Conservation (phyloP, 805 yeast species). For the Myxozyma monticola region DNA sequence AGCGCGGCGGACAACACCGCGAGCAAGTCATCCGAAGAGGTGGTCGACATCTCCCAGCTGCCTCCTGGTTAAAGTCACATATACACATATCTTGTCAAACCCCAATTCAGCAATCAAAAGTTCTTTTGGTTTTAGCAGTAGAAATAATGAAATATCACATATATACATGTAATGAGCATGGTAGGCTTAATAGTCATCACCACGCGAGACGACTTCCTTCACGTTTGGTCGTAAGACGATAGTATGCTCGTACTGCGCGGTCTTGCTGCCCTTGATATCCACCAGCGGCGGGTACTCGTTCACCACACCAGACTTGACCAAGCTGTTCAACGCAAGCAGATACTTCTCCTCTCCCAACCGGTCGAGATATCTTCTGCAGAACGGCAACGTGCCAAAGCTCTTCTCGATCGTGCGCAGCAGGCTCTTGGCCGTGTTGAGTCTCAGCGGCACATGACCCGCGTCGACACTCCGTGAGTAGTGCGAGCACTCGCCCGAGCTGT, state of each 20-base stretch:
- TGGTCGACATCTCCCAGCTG: slow-evolving; percentile 82
- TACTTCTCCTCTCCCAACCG: slow-evolving; percentile 90
- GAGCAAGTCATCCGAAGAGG: slow-evolving; percentile 56
- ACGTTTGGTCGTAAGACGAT: slow-evolving; percentile 76
- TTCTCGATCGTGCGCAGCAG: slow-evolving; percentile 69
- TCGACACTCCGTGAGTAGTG: slow-evolving; percentile 76
- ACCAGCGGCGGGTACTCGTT: slow-evolving; percentile 92
- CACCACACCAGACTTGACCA: slow-evolving; percentile 83
- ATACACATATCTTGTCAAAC: background rate
- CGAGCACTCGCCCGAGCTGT: slow-evolving; percentile 86
- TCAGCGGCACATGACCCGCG: slow-evolving; percentile 51
- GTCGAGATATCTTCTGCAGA: slow-evolving; percentile 94
- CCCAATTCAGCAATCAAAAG: background rate
- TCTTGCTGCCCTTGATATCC: slow-evolving; percentile 80
- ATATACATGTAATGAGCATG: background rate
- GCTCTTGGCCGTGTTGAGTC: slow-evolving; percentile 66
- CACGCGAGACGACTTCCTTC: slow-evolving; percentile 93
- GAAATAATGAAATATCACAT: background rate
- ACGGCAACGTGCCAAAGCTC: slow-evolving; percentile 91
- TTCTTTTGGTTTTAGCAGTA: background rate
- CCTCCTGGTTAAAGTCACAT: slow-evolving; percentile 78
- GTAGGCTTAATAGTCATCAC: slow-evolving; percentile 73
- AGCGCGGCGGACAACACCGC: slow-evolving; percentile 47
- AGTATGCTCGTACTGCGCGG: slow-evolving; percentile 97
- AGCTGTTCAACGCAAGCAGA: slow-evolving; percentile 74